Evolutionary conservation across 2,329 filamentous ascomycete genomes (phyloP), one percentile per base, ranked within the genome.

Genomic region (Hypoxylon sp.): DNA sequence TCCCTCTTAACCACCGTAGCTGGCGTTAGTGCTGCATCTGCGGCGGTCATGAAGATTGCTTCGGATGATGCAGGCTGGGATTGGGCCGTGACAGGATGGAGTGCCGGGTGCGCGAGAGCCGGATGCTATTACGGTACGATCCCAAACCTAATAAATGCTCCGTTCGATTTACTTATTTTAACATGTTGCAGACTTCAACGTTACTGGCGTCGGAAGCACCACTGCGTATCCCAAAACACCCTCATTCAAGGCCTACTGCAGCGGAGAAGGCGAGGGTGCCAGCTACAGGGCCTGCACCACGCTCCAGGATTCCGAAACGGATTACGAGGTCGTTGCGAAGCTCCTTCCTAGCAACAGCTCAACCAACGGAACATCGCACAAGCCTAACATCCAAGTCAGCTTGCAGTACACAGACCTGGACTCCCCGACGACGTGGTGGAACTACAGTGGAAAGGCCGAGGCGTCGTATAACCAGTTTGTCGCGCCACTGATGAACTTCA

Each of bases 241-340:
- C 4, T 65, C 63, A 5, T 71, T 71, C 57, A 60, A 57, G 16
- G 68, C 67, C n/a, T 59, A 62, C 51, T 71, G 69, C 46, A 51
- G 44, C 31, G 68, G 69, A 31, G 12, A 45, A 7, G 63, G 57
- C 13, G 67, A 67, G 47, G 64, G 66, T 5, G 56, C 61, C 13
- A 46, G 59, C 8, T 71, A 69, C 51, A 37, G 40, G 38, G 47
- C 53, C 15, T 71, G 69, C 57, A 36, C 45, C 5, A 51, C 55
- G 31, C 38, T 62, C 7, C 62, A 63, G 42, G 34, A 60, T 9
- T 53, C 54, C 16, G 52, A 60, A 16, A 63, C 59, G 13, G 49
- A 55, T 11, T 63, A 59, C 35, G 34, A 43, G 9, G 61, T 71
- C 13, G 67, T 61, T 13, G 65, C 69, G 31, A 66, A 67, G 58